phyloP scores from a whole-genome alignment of 371 early-diverging fungal genomes.

The Rhizoclosmatium hyalinum region DNA sequence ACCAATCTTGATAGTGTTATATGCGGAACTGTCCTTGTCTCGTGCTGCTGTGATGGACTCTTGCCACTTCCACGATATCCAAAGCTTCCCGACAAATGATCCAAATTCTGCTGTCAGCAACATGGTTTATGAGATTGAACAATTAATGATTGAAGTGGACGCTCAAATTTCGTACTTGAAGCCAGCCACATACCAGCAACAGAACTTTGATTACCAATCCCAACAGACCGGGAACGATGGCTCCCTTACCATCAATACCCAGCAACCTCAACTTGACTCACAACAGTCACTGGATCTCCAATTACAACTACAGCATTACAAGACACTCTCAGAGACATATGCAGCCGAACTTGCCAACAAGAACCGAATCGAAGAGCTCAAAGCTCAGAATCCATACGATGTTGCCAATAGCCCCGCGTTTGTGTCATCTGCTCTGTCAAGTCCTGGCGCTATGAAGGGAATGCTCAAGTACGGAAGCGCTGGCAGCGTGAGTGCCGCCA shows the following conservation, averaged over 20 bases:
- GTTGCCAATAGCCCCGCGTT: slow-evolving; percentile 3
- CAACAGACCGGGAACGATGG: not conserved
- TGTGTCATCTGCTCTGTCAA: slow-evolving; percentile 2
- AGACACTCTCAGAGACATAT: slow-evolving; percentile 8
- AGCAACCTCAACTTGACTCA: not conserved
- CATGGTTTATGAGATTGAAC: slow-evolving; percentile 6
- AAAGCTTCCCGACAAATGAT: slow-evolving; percentile 7
- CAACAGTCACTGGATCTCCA: not conserved
- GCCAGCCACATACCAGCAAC: not conserved
- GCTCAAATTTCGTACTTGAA: not conserved
- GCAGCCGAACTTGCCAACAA: not conserved
- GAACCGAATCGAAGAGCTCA: slow-evolving; percentile 5
- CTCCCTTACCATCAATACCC: not conserved
- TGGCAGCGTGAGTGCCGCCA: not conserved
- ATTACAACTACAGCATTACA: not conserved
- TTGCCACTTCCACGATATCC: slow-evolving; percentile 4
- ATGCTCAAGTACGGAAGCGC: not conserved
- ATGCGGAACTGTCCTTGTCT: slow-evolving; percentile 44
- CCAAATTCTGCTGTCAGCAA: not conserved
- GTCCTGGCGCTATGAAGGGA: not conserved
- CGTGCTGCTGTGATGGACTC: slow-evolving; percentile 39
- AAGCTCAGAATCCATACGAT: not conserved
- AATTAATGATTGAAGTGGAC: slow-evolving; percentile 12
- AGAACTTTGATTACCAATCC: not conserved
- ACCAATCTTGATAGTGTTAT: slow-evolving; percentile 32